Percentiles rank a stretch among this genome's conserved stretches.
phyloP scores from a whole-genome alignment of 768 basidiomycete genomes.

The Lyophyllum decastes region DNA sequence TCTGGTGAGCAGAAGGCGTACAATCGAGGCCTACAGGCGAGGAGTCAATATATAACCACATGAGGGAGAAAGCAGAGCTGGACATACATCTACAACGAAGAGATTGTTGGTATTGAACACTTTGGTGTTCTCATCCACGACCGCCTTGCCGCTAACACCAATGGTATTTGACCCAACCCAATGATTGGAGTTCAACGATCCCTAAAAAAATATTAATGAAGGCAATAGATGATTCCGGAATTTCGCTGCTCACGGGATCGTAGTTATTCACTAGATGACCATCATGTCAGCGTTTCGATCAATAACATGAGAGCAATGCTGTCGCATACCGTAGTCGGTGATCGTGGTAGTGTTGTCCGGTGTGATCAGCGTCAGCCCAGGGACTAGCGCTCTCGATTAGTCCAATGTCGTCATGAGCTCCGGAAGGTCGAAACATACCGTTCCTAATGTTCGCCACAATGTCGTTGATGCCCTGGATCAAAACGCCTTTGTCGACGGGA shows the following conservation, averaged over 20 bases:
- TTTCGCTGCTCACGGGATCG: constrained; percentile 18
- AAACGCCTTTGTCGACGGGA: constrained; percentile 51
- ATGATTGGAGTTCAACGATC: constrained; percentile 59
- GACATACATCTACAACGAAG: constrained; percentile 54
- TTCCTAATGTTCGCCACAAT: constrained; percentile 40
- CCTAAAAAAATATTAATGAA: constrained; percentile 18
- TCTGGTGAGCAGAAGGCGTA: constrained; percentile 12
- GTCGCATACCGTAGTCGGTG: constrained; percentile 44
- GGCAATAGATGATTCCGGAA: not conserved
- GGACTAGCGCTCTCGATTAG: constrained; percentile 33
- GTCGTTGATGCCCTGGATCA: constrained; percentile 53
- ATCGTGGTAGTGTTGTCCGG: constrained; percentile 62
- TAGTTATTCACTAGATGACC: constrained; percentile 39
- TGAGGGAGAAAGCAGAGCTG: not conserved
- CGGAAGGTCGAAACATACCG: constrained; percentile 31
- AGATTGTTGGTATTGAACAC: constrained; percentile 52
- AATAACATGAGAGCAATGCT: not conserved
- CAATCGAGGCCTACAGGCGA: constrained; percentile 35
- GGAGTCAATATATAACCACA: not conserved
- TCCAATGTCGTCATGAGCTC: constrained; percentile 1
- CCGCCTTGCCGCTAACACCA: too few species aligned
- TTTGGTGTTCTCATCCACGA: constrained; percentile 60
- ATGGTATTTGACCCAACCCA: constrained; percentile 62
- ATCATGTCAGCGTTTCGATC: constrained; percentile 3
- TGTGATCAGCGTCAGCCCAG: constrained; percentile 55